Conservation (phyloP, 129 eudicot species). For the Lactuca sativa region DNA sequence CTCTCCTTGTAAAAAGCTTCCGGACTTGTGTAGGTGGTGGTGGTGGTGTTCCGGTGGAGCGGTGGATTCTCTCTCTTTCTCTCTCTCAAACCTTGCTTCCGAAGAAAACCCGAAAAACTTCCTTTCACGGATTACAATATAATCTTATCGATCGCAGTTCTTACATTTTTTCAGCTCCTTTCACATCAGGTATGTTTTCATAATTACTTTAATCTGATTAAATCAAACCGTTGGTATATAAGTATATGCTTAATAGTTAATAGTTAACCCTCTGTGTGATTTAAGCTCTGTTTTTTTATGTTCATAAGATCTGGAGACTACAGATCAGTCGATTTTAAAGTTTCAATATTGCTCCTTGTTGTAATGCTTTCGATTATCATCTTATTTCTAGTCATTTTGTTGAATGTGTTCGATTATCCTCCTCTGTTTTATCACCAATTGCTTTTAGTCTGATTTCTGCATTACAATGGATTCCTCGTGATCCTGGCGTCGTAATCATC, state of each 20-base stretch:
- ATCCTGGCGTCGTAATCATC: slow-evolving; percentile 11
- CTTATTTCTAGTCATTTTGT: neutral
- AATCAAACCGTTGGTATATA: neutral
- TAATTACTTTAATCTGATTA: neutral
- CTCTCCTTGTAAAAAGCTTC: slow-evolving; percentile 24
- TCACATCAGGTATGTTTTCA: slow-evolving; percentile 20
- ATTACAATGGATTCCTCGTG: slow-evolving; percentile 3
- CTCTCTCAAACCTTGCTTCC: slow-evolving; percentile 18
- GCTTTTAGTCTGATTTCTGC: slow-evolving; percentile 4
- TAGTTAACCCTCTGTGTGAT: neutral
- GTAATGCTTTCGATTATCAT: slow-evolving; percentile 1
- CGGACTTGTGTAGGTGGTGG: slow-evolving; percentile 20
- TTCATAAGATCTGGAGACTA: neutral
- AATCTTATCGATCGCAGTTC: neutral
- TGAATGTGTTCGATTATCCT: slow-evolving; percentile 22
- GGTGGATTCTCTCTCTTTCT: slow-evolving; percentile 18
- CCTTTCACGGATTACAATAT: slow-evolving; percentile 3
- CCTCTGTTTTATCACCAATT: neutral
- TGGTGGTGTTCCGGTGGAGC: slow-evolving; percentile 21
- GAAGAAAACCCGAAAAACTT: slow-evolving; percentile 27
- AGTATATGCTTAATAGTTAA: neutral
- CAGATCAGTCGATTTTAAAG: slow-evolving; percentile 11
- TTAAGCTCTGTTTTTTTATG: neutral
- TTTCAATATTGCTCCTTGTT: neutral
- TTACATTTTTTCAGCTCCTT: slow-evolving; percentile 4